Percentiles rank a stretch among this genome's conserved stretches.
These are phyloP conservation scores for Proliferodiscus dingleyae DNA, from an alignment of 2,329 filamentous ascomycete species.

Conservation along the genomic window DNA sequence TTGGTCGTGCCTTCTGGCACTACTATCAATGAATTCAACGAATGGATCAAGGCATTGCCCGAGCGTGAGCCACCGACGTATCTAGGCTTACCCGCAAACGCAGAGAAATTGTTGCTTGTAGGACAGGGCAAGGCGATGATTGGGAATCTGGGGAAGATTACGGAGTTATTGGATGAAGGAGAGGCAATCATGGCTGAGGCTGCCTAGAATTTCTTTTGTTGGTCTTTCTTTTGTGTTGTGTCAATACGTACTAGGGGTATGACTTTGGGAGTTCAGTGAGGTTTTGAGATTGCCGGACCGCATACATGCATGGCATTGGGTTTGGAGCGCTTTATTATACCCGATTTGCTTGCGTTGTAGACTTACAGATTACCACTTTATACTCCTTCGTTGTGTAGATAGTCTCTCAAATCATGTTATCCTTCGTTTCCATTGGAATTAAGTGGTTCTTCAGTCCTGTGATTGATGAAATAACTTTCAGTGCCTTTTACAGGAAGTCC, in stretches of 20 bases:
- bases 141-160: constrained; percentile 76
- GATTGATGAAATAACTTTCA: too few relatives aligned
- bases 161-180: constrained; percentile 85
- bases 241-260: constrained; percentile 15
- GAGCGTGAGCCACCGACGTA: constrained; percentile 97
- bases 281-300: too few relatives aligned
- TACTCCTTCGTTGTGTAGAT: too few relatives aligned
- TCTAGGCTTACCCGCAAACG: constrained; percentile 87
- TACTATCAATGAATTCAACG: constrained; percentile 76
- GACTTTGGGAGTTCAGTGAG: too few relatives aligned
- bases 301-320: too few relatives aligned
- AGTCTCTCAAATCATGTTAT: too few relatives aligned
- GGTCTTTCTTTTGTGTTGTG: constrained; percentile 15
- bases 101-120: constrained; percentile 89
- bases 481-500: too few relatives aligned
- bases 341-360: too few relatives aligned
- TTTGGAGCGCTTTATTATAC: too few relatives aligned
- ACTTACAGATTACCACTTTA: too few relatives aligned
- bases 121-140: constrained; percentile 84
- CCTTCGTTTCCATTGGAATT: too few relatives aligned
- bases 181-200: constrained; percentile 79
- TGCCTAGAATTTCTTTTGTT: constrained; percentile 17
- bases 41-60: constrained; percentile 86
- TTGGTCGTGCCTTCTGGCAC: constrained; percentile 77
- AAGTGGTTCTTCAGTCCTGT: too few relatives aligned